Base-by-base conservation (phyloP, 1,284 basidiomycete genomes). In the Austroboletus novae-zelandiae region DNA sequence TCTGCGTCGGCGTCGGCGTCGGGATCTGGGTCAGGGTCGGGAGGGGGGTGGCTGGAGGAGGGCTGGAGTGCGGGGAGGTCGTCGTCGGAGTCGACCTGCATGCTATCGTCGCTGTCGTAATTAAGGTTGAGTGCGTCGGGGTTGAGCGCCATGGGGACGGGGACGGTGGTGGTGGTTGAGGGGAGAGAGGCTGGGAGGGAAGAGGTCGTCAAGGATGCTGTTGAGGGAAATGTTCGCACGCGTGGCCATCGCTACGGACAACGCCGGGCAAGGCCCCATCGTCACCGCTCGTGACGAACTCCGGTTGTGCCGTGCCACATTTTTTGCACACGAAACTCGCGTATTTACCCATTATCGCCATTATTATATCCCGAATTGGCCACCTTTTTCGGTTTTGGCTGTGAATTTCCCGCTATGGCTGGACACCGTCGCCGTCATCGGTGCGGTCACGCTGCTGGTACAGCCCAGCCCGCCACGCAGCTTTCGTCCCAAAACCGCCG, bases 211-310 rank as follows among this genome's bases (percentile, higher is more conserved):
- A 80, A 80, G 78, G 71, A 76, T 75, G 69, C 75, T 77, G 79
- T 77, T 82, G 80, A 79, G 78, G 71, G 74, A 75, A 70, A 79
- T 77, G 79, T 78, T 82, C 79, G 74, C 80, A 81, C 79, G 80
- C 79, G 71, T 76, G 78, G 75, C 78, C 73, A 79, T 82, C 80
- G 80, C 79, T 79, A 82, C 80, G 80, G 80, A 79, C 80, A 81
- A 81, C 80, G 79, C 80, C 79, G 79, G 68, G 68, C 71, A 79
- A 79, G 77, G 78, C 75, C 70, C 75, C 76, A 80, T 81, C 78
- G 80, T 80, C 79, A 80, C 79, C 77, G 78, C 71, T 66, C 69
- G 72, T 74, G 65, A 69, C 68, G 69, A 67, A 71, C 68, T 70
- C 69, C 66, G 68, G 66, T 61, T 68, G 44, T 57, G 51, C 62